phyloP scores from a whole-genome alignment of 495 filamentous ascomycete species.

The Talaromyces wortmannii region DNA sequence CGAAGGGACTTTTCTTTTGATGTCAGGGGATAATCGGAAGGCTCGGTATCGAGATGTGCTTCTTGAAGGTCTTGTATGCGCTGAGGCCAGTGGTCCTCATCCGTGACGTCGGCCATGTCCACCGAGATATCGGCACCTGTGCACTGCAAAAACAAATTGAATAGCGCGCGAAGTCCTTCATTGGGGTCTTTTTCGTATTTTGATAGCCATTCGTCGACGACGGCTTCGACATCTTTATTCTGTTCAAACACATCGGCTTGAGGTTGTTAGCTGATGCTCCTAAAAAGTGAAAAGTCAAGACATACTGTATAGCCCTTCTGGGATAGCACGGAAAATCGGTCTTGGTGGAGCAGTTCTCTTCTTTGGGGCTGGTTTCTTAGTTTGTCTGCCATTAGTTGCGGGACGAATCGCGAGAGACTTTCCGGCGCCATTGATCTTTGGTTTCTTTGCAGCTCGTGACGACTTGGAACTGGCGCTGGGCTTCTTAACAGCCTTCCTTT shows the following conservation, averaged over 20 bases:
- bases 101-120: constrained; percentile 69
- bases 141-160: constrained; percentile 82
- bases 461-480: constrained; percentile 20
- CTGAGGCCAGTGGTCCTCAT: constrained; percentile 71
- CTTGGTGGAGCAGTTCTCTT: constrained; percentile 50
- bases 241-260: constrained; percentile 77
- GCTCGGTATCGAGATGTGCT: constrained; percentile 68
- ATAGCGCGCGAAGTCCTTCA: constrained; percentile 67
- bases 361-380: constrained; percentile 26
- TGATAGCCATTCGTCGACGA: constrained; percentile 74
- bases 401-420: constrained; percentile 44
- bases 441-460: constrained; percentile 36
- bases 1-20: constrained; percentile 65
- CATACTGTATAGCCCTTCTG: constrained; percentile 73
- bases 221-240: constrained; percentile 59
- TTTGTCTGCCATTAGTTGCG: constrained; percentile 34
- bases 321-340: constrained; percentile 56
- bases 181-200: constrained; percentile 63
- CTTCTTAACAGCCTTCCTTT: constrained; percentile 57
- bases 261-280: constrained; percentile 9
- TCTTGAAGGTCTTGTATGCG: constrained; percentile 72
- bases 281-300: neutral
- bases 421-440: constrained; percentile 53
- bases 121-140: constrained; percentile 74
- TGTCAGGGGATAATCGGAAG: constrained; percentile 89